Evolutionary conservation across 371 early-diverging fungal genomes (phyloP).

Genomic region (Lichtheimia ramosa): DNA sequence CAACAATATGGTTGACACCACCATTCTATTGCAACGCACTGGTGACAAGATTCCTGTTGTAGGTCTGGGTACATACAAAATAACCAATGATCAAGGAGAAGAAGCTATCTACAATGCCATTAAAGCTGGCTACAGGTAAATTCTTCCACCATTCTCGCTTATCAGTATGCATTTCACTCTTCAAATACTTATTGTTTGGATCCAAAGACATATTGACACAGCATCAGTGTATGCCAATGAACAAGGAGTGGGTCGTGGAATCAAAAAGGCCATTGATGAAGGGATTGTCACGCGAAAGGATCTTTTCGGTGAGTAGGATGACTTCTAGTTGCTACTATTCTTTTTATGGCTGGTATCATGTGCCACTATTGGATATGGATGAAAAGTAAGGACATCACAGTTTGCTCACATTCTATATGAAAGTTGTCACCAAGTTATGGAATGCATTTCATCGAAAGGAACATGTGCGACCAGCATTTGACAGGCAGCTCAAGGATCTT

Average conservation of each 20-base stretch:
- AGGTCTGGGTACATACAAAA: slow-evolving; percentile 41
- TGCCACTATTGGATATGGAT: too few relatives aligned
- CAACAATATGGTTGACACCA: neutral
- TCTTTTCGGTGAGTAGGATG: slow-evolving; percentile 33
- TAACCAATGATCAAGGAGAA: slow-evolving; percentile 27
- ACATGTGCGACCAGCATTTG: slow-evolving; percentile 45
- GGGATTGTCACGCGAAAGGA: slow-evolving; percentile 64
- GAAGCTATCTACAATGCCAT: slow-evolving; percentile 50
- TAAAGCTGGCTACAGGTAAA: slow-evolving; percentile 33
- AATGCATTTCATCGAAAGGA: slow-evolving; percentile 52
- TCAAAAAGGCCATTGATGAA: slow-evolving; percentile 48
- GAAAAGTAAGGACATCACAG: too few relatives aligned
- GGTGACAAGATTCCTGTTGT: slow-evolving; percentile 41
- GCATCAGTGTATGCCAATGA: slow-evolving; percentile 65
- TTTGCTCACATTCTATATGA: neutral
- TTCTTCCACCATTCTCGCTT: neutral
- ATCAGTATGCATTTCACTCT: neutral
- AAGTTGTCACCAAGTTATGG: slow-evolving; percentile 76
- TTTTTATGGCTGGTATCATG: too few relatives aligned
- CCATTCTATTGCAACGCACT: slow-evolving; percentile 25
- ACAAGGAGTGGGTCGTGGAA: slow-evolving; percentile 61
- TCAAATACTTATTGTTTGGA: neutral
- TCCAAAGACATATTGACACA: slow-evolving; percentile 35
- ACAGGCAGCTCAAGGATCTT: slow-evolving; percentile 45
- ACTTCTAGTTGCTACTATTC: too few relatives aligned